Base-by-base conservation (phyloP, 768 basidiomycete species). In the Lentinula sp. region DNA sequence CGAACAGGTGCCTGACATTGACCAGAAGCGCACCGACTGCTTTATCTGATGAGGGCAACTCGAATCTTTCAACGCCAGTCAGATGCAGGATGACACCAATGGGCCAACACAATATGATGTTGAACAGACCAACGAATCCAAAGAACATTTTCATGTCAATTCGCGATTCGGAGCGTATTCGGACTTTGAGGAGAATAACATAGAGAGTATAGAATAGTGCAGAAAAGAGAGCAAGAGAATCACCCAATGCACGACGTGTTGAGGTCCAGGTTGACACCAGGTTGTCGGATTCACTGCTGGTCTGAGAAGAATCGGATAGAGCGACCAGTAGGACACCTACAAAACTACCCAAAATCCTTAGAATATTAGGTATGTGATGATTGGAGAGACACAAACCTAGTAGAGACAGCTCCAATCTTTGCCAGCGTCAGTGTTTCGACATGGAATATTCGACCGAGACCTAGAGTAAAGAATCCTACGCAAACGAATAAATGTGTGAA, bases 131-230 rank as follows among this genome's bases (percentile, higher is more conserved):
- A 32, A 96, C 93, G 65, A 92, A 96, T 23, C 95, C 95, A 67
- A 97, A 95, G 77, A 97, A 95, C 33, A 95, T 79, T 64, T 93
- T 90, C 94, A 95, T 95, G 70, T 95, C 87, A 66, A 95, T 83
- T 58, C 93, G 82, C 4, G 89, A 88, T 68, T 95, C 93, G 39
- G 81, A 80, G 48, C 82, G 84, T 57, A 97, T 90, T 60, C 85
- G 85, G 49, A 95, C 89, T 73, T 98, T 98, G 68, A 98, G 81
- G 53, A 96, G 79, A 64, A 89, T 88, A 48, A 95, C 87, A 72
- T 98, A 98, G 50, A 90, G 71, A 0, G 94, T 90, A 70, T 97
- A 98, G 70, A 90, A 90, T 5, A 93, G 65, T 1, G 95, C 94
- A 6, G 91, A 92, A n/a, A 93, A 67, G 35, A 98, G 77, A 1